phyloP scores from a whole-genome alignment of 2,329 filamentous ascomycete species.

The Allantophomopsis lycopodina region DNA sequence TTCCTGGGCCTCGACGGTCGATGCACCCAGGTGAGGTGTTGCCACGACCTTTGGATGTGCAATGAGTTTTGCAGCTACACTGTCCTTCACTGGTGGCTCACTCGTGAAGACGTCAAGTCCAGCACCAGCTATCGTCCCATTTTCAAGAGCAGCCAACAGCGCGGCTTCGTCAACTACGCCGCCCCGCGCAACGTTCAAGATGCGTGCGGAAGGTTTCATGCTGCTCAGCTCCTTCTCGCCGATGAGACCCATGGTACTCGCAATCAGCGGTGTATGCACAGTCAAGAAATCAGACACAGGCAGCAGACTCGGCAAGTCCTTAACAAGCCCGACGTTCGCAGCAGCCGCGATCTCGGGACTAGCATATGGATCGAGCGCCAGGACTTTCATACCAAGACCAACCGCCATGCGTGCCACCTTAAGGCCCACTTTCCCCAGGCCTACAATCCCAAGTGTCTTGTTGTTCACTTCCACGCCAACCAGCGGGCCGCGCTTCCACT shows the following conservation, averaged over 20 bases:
- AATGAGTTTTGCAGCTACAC: constrained; percentile 47
- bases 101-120: constrained; percentile 70
- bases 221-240: constrained; percentile 46
- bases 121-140: constrained; percentile 60
- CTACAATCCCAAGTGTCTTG: constrained; percentile 65
- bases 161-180: constrained; percentile 70
- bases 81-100: constrained; percentile 50
- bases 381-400: constrained; percentile 62
- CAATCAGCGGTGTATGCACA: constrained; percentile 68
- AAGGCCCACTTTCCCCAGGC: constrained; percentile 71
- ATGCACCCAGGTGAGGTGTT: constrained; percentile 70
- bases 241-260: constrained; percentile 63
- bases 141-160: constrained; percentile 54
- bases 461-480: constrained; percentile 68
- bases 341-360: constrained; percentile 56
- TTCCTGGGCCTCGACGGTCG: constrained; percentile 71
- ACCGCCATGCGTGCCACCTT: constrained; percentile 69
- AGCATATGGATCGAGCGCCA: constrained; percentile 67
- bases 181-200: constrained; percentile 69
- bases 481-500: constrained; percentile 63
- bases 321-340: constrained; percentile 50
- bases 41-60: constrained; percentile 60
- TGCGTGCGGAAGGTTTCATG: constrained; percentile 63
- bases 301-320: constrained; percentile 44
- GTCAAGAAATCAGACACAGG: constrained; percentile 62